A percentile compares a stretch with the other conserved stretches of the same genome.
Conservation (phyloP, 2,329 filamentous ascomycete genomes). For the Helotiales sp. region DNA sequence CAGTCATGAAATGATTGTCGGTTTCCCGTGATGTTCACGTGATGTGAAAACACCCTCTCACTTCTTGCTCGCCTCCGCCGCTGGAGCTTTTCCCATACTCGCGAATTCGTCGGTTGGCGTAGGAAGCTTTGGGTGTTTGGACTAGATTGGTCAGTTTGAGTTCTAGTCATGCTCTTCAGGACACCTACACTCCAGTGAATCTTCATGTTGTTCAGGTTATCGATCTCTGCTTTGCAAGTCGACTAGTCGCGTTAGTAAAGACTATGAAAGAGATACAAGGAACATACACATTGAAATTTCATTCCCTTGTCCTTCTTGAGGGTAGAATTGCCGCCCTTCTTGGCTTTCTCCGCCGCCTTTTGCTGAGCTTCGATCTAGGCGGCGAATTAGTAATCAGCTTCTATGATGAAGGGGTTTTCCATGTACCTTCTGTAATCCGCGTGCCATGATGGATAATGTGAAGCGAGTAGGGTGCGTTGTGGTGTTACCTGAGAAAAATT, state of each 20-base stretch:
- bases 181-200: constrained; percentile 16
- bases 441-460: not conserved
- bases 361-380: constrained; percentile 15
- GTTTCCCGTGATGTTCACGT: not conserved
- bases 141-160: not conserved
- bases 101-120: constrained; percentile 9
- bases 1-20: not conserved
- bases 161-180: not conserved
- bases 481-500: not conserved
- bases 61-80: constrained; percentile 1
- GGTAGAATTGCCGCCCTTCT: constrained; percentile 14
- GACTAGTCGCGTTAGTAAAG: not conserved
- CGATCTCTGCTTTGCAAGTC: constrained; percentile 14
- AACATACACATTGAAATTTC: constrained; percentile 13
- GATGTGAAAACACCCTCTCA: not conserved
- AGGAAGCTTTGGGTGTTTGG: constrained; percentile 14
- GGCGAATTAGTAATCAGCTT: not conserved
- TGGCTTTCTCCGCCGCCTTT: constrained; percentile 7
- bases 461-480: not conserved
- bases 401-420: not conserved
- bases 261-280: no score
- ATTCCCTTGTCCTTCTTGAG: constrained; percentile 20
- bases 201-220: constrained; percentile 15
- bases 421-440: constrained; percentile 7
- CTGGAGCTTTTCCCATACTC: constrained; percentile 5